phyloP scores from a whole-genome alignment of 768 basidiomycete species.

The Rhodotorula diobovata region DNA sequence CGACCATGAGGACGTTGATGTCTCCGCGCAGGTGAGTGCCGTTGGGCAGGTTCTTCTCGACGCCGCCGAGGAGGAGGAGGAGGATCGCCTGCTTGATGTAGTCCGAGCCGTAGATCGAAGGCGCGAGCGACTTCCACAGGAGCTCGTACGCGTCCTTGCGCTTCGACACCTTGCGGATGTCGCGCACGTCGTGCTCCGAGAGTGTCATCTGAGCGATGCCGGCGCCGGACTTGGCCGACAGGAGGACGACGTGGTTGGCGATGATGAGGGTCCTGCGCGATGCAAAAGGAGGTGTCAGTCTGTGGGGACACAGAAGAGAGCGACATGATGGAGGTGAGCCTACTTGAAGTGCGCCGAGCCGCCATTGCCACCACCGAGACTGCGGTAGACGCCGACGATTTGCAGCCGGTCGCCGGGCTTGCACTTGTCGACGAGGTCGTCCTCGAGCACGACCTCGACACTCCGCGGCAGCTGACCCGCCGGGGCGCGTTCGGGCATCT shows the following conservation, averaged over 20 bases:
- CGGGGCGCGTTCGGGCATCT: conserved; percentile 98
- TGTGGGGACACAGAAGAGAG: background rate
- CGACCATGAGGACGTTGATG: conserved; percentile 99
- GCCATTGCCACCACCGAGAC: conserved; percentile 78
- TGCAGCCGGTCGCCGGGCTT: conserved; percentile 98
- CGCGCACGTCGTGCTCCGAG: conserved; percentile 89
- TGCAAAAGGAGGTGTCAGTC: background rate
- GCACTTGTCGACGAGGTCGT: conserved; percentile 92
- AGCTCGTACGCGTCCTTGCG: conserved; percentile 78
- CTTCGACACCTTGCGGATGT: conserved; percentile 89
- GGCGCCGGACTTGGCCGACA: conserved; percentile 90
- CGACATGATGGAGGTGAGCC: conserved; percentile 39
- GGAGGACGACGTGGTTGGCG: conserved; percentile 88
- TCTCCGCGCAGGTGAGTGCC: conserved; percentile 99
- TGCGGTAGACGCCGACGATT: conserved; percentile 89
- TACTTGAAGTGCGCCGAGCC: conserved; percentile 82
- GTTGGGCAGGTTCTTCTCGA: conserved; percentile 94
- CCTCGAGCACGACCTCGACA: conserved; percentile 91
- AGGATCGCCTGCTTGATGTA: conserved; percentile 92
- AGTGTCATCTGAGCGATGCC: conserved; percentile 88
- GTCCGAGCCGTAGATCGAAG: conserved; percentile 94
- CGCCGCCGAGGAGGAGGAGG: conserved; percentile 87
- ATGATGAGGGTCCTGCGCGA: conserved; percentile 73
- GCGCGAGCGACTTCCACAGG: conserved; percentile 89
- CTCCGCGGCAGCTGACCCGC: conserved; percentile 94